These are phyloP conservation scores for Termitomyces sp. DNA, from an alignment of 768 basidiomycete genomes.

Conservation along the genomic window DNA sequence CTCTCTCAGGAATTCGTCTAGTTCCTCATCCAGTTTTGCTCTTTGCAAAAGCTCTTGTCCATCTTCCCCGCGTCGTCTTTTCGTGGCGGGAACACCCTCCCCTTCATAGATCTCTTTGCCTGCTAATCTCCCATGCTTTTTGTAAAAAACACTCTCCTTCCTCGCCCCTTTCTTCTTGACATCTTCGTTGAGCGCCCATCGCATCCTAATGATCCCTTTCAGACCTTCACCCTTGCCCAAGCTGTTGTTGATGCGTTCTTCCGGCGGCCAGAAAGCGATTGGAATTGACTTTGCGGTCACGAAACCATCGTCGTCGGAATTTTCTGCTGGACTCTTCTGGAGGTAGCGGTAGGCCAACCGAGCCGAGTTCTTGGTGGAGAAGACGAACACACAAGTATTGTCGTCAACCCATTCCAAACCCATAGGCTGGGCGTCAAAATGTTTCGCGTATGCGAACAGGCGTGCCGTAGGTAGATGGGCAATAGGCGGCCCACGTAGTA, in stretches of 20 bases:
- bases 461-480: constrained; percentile 68
- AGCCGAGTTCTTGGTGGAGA: constrained; percentile 50
- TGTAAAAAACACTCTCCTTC: constrained; percentile 73
- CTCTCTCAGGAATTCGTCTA: constrained; percentile 63
- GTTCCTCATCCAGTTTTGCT: constrained; percentile 56
- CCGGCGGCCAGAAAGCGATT: constrained; percentile 70
- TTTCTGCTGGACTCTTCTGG: constrained; percentile 46
- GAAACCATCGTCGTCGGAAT: constrained; percentile 51
- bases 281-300: constrained; percentile 67
- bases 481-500: constrained; percentile 70
- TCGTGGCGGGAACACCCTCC: constrained; percentile 22
- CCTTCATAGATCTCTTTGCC: constrained; percentile 50
- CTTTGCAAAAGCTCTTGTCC: constrained; percentile 26
- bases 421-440: constrained; percentile 69
- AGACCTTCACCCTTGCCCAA: constrained; percentile 67
- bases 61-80: constrained; percentile 30
- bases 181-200: constrained; percentile 70
- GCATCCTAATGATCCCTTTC: constrained; percentile 62
- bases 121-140: constrained; percentile 58
- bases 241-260: constrained; percentile 68
- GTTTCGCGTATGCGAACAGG: constrained; percentile 77
- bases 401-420: constrained; percentile 87
- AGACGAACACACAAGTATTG: constrained; percentile 76
- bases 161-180: constrained; percentile 76
- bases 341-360: constrained; percentile 44